Percentiles rank a stretch among this genome's conserved stretches.
These are phyloP conservation scores for Fusarium agapanthi DNA, from an alignment of 2,329 filamentous ascomycete species.

Conservation along the genomic window DNA sequence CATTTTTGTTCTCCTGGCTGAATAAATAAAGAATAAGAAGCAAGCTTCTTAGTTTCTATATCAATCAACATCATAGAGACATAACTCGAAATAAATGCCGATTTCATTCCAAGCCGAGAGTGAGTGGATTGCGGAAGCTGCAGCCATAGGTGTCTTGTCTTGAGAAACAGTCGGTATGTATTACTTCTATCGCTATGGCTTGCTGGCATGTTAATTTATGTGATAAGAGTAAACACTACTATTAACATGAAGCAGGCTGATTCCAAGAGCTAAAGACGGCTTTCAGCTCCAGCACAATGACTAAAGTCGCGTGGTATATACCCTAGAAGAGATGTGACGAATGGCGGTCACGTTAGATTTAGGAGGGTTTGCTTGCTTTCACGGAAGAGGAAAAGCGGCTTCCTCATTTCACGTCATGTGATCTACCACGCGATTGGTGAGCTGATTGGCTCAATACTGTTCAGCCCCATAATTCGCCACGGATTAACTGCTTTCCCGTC, in stretches of 20 bases:
- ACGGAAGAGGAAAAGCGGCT: background rate
- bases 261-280: too few relatives aligned
- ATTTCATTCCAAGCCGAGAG: too few relatives aligned
- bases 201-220: too few relatives aligned
- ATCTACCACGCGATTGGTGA: rapidly evolving
- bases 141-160: too few relatives aligned
- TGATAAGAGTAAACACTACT: too few relatives aligned
- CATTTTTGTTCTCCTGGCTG: background rate
- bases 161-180: too few relatives aligned
- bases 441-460: background rate
- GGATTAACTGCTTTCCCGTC: background rate
- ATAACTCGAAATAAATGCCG: rapidly evolving
- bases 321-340: rapidly evolving
- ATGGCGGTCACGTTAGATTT: too few relatives aligned
- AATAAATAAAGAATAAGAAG: background rate
- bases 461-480: rapidly evolving
- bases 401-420: background rate
- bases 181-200: too few relatives aligned
- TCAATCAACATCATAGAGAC: rapidly evolving
- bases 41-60: rapidly evolving
- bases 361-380: background rate
- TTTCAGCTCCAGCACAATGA: too few relatives aligned
- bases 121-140: rapidly evolving
- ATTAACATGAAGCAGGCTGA: too few relatives aligned
- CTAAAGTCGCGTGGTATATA: rapidly evolving